These are phyloP conservation scores for Plasmodium inui DNA, from an alignment of 169 alveolate genomes.

Conservation along the genomic window DNA sequence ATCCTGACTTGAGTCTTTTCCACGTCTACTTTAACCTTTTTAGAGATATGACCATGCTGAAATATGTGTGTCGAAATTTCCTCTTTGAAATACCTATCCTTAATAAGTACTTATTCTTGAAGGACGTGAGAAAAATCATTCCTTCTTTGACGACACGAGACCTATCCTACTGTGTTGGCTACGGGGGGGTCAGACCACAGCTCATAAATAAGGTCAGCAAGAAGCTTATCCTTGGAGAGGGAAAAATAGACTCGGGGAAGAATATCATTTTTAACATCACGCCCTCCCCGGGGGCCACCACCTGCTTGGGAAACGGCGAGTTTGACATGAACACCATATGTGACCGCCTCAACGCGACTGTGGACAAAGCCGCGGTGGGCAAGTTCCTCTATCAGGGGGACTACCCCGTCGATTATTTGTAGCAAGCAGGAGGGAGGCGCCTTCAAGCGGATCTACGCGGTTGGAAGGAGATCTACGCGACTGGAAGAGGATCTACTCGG, in stretches of 20 bases:
- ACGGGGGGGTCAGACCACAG: constrained; percentile 91
- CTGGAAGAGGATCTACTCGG: no score
- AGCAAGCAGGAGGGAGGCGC: background rate
- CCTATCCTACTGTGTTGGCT: constrained; percentile 86
- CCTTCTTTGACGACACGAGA: constrained; percentile 86
- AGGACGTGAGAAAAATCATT: constrained; percentile 88
- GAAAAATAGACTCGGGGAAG: constrained; percentile 84
- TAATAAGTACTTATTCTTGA: constrained; percentile 82
- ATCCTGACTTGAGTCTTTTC: constrained; percentile 81
- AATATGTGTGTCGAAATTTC: constrained; percentile 85
- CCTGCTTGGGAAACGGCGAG: constrained; percentile 89
- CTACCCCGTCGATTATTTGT: constrained; percentile 77
- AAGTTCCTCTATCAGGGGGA: constrained; percentile 85
- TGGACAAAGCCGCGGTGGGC: constrained; percentile 78
- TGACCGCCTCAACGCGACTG: constrained; percentile 82
- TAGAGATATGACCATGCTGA: constrained; percentile 82
- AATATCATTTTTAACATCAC: constrained; percentile 88
- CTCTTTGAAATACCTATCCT: constrained; percentile 87
- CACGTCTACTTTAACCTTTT: constrained; percentile 84
- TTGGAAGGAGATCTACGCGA: background rate
- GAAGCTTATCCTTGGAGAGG: constrained; percentile 89
- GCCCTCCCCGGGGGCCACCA: constrained; percentile 92
- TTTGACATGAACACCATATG: constrained; percentile 87
- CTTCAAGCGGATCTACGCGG: background rate
- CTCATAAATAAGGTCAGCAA: constrained; percentile 84